Conservation (phyloP, 768 basidiomycete genomes). For the Tricholoma terreum region DNA sequence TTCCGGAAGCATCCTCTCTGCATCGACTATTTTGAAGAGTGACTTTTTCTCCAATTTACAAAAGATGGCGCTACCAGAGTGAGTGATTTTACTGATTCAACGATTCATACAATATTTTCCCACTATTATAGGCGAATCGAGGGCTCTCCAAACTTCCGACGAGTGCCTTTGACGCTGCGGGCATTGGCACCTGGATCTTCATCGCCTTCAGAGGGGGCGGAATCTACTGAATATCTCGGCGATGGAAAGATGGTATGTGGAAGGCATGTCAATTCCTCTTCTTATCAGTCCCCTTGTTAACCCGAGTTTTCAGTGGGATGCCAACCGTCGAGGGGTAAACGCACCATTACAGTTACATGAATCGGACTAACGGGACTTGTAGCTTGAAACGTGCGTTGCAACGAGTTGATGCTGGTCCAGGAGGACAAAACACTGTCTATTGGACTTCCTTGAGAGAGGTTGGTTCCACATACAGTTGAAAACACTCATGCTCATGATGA, state of each 20-base stretch:
- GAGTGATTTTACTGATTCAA: conserved; percentile 23
- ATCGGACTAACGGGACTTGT: neutral
- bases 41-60: conserved; percentile 93
- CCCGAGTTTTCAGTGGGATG: conserved; percentile 68
- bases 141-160: conserved; percentile 91
- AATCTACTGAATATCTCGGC: conserved; percentile 34
- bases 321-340: conserved; percentile 83
- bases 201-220: conserved; percentile 27
- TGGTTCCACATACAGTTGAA: conserved; percentile 7
- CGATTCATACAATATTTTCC: neutral
- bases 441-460: conserved; percentile 98
- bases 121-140: conserved; percentile 69
- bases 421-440: conserved; percentile 70
- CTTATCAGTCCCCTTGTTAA: neutral
- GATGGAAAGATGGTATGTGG: conserved; percentile 71
- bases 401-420: conserved; percentile 76
- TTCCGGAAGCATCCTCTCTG: conserved; percentile 81
- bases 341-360: neutral
- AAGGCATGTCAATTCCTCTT: conserved; percentile 43
- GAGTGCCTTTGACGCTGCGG: conserved; percentile 62
- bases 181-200: conserved; percentile 26
- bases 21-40: conserved; percentile 91
- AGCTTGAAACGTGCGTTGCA: conserved; percentile 77
- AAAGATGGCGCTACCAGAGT: conserved; percentile 97
- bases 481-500: conserved; percentile 2